Base-by-base conservation (phyloP, 805 yeast species). In the Kurtzmaniella fragi region DNA sequence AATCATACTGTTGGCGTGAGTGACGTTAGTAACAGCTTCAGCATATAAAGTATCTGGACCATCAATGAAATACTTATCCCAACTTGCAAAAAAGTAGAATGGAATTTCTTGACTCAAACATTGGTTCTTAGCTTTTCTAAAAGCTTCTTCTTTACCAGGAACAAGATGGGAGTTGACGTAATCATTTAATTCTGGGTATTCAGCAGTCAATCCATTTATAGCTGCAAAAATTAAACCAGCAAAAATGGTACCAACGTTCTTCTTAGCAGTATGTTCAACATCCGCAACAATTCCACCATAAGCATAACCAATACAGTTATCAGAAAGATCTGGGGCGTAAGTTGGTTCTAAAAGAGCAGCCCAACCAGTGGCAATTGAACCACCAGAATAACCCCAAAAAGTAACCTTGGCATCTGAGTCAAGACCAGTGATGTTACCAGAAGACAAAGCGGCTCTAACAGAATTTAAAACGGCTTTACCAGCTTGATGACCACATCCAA, bases 371-470 rank as follows among this genome's bases (percentile, higher is more conserved):
- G 62, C 56, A 29, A 57, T 37, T 4, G 61, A 50, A 9, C 62
- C 64, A 12, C 64, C 64, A 10, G 59, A 53, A 35, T 53, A 59
- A 1, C 64, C 64, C 55, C 54, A 59, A 26, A 47, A 14, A 3
- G 39, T 42, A 11, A 47, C 42, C 28, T 46, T 35, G 2, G 54
- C 53, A 11, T 50, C 44, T 2, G 38, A 4, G 14, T 39, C 17
- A 6, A 51, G 26, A 2, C 57, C 55, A 11, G 50, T 47, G 20
- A 37, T 31, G 33, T 41, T 39, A 9, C 32, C 35, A 6, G 52
- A 39, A 3, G 25, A 16, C 17, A 52, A 31, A n/a, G 42, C 45
- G 5, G 52, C 57, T 28, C 50, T 39, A 14, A 54, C 34, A 5
- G 52, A 40, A 35, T 54, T 50, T 36, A 54, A 46, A 12, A 45